Evolutionary conservation across 306 rosid species (phyloP), one percentile per base, ranked within the genome.

Genomic region (Carpinus fangiana): DNA sequence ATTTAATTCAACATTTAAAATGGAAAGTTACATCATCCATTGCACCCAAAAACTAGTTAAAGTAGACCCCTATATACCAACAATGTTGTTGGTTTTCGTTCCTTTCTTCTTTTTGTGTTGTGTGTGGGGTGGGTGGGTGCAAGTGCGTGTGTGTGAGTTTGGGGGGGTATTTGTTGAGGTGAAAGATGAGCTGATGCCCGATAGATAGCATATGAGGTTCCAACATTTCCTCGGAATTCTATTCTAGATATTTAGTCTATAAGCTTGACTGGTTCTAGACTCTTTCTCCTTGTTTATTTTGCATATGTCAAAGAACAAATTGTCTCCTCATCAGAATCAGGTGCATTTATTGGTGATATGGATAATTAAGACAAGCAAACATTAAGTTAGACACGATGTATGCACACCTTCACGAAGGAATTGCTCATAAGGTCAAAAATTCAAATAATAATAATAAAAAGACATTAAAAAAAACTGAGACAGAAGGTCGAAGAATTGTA

Each of bases 351-450:
- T 23, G 14, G 17, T 13, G 14, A 14, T 52, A 0, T 0, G 8
- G 21, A 10, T 10, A 61, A 61, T 12, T 61, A 12, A 26, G 17
- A 61, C 7, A 61, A 26, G 43, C 67, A 61, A 61, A n/a, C 14
- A 28, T 28, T 11, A 28, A 21, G 9, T 23, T 13, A 23, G 31
- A 56, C 8, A 53, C 62, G 9, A 23, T 23, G 26, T 4, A 56
- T 3, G 21, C 20, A 3, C 34, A 7, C n/a, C 26, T 23, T 23
- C 57, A 9, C 43, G 54, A 61, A 18, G 52, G 73, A 52, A 82
- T 59, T 41, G 72, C 72, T 56, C 75, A 67, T 77, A 51, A 60
- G 45, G 60, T 45, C 16, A 76, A 83, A 60, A 64, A 16, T 34
- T 73, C 66, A 61, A 53, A n/a, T n/a, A n/a, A n/a, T n/a, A n/a